Conservation (phyloP, 169 alveolate species). For the Cryptosporidium muris region DNA sequence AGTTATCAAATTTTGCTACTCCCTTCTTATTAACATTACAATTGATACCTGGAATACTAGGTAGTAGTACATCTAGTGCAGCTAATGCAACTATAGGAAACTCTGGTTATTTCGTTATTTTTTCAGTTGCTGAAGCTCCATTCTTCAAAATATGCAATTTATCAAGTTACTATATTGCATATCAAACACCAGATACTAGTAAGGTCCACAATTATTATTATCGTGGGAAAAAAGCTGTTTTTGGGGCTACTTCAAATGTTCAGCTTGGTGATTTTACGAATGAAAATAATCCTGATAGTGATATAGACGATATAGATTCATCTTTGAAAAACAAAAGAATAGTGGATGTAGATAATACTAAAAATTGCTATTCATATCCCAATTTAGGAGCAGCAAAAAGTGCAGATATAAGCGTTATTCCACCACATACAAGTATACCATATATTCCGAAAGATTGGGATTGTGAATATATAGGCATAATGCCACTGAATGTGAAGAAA, state of each 20-base stretch:
- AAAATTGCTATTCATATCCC: slow-evolving; percentile 37
- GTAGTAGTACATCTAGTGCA: slow-evolving; percentile 46
- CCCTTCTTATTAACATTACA: slow-evolving; percentile 47
- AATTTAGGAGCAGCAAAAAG: slow-evolving; percentile 68
- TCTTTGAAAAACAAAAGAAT: neutral
- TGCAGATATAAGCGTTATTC: slow-evolving; percentile 65
- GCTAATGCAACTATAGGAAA: slow-evolving; percentile 13
- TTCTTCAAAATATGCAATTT: slow-evolving; percentile 55
- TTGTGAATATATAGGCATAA: slow-evolving; percentile 59
- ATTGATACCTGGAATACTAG: slow-evolving; percentile 47
- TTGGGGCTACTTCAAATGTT: slow-evolving; percentile 16
- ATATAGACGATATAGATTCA: neutral
- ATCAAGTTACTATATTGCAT: slow-evolving; percentile 57
- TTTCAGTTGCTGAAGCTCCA: slow-evolving; percentile 68
- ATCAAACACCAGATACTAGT: slow-evolving; percentile 59
- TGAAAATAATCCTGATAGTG: neutral
- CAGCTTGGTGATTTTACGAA: neutral
- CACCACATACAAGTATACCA: slow-evolving; percentile 63
- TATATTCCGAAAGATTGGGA: slow-evolving; percentile 67
- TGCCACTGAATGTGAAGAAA: slow-evolving; percentile 61
- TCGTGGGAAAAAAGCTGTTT: slow-evolving; percentile 54
- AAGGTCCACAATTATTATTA: slow-evolving; percentile 58
- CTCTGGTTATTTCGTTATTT: slow-evolving; percentile 48
- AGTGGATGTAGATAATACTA: neutral
- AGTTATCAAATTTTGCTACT: neutral